Evolutionary conservation across 2,329 filamentous ascomycete genomes (phyloP).

Genomic region (Pseudogymnoascus sp.): DNA sequence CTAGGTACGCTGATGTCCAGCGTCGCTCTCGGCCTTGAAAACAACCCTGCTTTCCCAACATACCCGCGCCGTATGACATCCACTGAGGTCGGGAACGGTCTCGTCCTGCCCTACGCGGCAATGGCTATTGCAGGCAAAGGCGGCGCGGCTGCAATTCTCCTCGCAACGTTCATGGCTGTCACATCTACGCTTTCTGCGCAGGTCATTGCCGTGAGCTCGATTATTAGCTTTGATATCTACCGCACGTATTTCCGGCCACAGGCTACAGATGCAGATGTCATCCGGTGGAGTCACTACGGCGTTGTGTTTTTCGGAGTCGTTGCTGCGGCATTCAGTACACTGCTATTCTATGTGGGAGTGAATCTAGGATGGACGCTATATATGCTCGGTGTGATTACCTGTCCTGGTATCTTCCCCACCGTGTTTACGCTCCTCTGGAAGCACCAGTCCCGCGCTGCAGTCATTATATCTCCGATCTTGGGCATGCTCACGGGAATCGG

Average conservation of each 20-base stretch:
- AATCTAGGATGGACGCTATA: slow-evolving; percentile 47
- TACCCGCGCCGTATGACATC: slow-evolving; percentile 59
- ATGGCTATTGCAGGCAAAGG: slow-evolving; percentile 61
- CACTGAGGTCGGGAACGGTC: slow-evolving; percentile 58
- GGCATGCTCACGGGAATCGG: slow-evolving; percentile 42
- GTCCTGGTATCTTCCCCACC: slow-evolving; percentile 45
- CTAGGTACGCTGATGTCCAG: slow-evolving; percentile 43
- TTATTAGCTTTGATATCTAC: slow-evolving; percentile 79
- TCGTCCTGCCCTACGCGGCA: slow-evolving; percentile 62
- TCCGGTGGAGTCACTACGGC: slow-evolving; percentile 42
- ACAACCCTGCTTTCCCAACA: slow-evolving; percentile 41
- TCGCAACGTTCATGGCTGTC: slow-evolving; percentile 72
- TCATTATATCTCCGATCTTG: slow-evolving; percentile 40
- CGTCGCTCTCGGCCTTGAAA: slow-evolving; percentile 39
- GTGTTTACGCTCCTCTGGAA: slow-evolving; percentile 45
- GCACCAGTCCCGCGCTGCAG: slow-evolving; percentile 39
- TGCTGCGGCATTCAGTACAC: slow-evolving; percentile 42
- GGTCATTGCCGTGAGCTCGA: slow-evolving; percentile 74
- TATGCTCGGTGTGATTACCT: slow-evolving; percentile 44
- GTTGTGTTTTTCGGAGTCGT: slow-evolving; percentile 45
- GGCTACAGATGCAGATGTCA: slow-evolving; percentile 46
- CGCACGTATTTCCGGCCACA: slow-evolving; percentile 71
- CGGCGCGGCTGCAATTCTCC: slow-evolving; percentile 54
- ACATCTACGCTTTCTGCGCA: slow-evolving; percentile 75
- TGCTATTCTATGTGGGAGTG: slow-evolving; percentile 44